Evolutionary conservation across 2,329 filamentous ascomycete genomes (phyloP), one percentile per base, ranked within the genome.

Genomic region (Aspergillus tanneri): DNA sequence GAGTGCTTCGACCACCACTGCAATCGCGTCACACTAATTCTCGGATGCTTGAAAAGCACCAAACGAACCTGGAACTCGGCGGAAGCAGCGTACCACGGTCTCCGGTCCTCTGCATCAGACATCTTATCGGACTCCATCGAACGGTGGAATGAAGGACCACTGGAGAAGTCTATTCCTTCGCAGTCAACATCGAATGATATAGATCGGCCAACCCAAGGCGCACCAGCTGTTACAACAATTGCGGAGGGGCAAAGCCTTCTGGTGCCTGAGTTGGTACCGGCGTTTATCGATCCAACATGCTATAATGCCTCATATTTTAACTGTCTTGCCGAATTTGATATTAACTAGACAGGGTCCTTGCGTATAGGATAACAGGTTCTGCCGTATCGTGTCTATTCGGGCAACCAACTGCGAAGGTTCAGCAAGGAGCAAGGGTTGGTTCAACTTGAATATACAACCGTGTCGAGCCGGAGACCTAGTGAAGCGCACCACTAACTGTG

Each of bases 1-100:
- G 66, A 69, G n/a, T 69, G 67, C 36, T 65, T 64, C n/a, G 67
- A 69, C 22, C 67, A 69, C 24, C 67, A 69, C 38, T 65, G 60
- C 21, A 69, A 69, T 36, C 61, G 67, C n/a, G 64, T 69, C 3
- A 62, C 62, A 8, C 59, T 69, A 3, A 60, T 69, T 5, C 59
- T 69, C 5, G 67, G 67, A 1, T 68, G 65, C 35, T 47, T 69
- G 19, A 69, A 69, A 39, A 60, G 56, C 16, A 57, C 61, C 12
- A 61, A 58, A 14, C 52, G 57, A 6, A 69, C 56, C 5, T 68
- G 66, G 66, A 48, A 52, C 28, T 47, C 68, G 3, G 65, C 64
- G 3, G 56, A 63, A 24, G 46, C 55, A 16, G 58, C 66, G 1
- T 65, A 66, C 22, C 57, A 57, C 6, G 53, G 56, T 35, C 46